phyloP scores from a whole-genome alignment of 2,329 filamentous ascomycete species.

The Periconia digitata region DNA sequence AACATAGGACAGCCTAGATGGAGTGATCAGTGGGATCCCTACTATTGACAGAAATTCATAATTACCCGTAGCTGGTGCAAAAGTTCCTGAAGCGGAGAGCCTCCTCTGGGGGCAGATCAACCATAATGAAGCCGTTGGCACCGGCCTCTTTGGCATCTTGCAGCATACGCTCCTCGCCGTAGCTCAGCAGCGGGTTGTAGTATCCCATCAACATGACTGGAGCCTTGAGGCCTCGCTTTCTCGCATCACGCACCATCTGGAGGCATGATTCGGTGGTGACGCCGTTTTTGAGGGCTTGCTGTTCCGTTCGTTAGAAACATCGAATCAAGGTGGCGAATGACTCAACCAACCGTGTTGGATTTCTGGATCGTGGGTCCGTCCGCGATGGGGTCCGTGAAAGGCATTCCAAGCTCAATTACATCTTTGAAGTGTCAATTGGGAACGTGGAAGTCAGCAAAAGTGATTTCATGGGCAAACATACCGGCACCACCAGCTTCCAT shows the following conservation, averaged over 20 bases:
- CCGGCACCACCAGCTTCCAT: slow-evolving; percentile 92
- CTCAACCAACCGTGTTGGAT: slow-evolving; percentile 72
- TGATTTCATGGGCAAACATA: slow-evolving; percentile 48
- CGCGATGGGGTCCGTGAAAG: slow-evolving; percentile 97
- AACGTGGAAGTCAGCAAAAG: neutral
- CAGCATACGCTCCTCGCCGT: slow-evolving; percentile 88
- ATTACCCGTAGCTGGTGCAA: slow-evolving; percentile 73
- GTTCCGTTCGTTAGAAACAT: slow-evolving; percentile 19
- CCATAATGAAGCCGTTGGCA: slow-evolving; percentile 95
- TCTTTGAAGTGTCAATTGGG: slow-evolving; percentile 57
- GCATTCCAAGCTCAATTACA: slow-evolving; percentile 91
- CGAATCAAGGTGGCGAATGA: slow-evolving; percentile 22
- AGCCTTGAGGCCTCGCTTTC: slow-evolving; percentile 73
- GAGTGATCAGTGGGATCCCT: slow-evolving; percentile 12
- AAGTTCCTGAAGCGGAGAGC: slow-evolving; percentile 86
- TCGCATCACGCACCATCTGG: slow-evolving; percentile 79
- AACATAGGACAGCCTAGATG: slow-evolving; percentile 78
- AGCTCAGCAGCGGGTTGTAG: slow-evolving; percentile 93
- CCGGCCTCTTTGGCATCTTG: slow-evolving; percentile 81
- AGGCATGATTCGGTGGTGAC: slow-evolving; percentile 80
- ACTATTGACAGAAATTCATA: slow-evolving; percentile 6
- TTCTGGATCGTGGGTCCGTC: slow-evolving; percentile 97
- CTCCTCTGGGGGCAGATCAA: slow-evolving; percentile 94
- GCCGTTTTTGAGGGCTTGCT: slow-evolving; percentile 79
- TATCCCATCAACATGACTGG: slow-evolving; percentile 97